Evolutionary conservation across 2,329 filamentous ascomycete species (phyloP).

Genomic region (Trichoderma koningii): DNA sequence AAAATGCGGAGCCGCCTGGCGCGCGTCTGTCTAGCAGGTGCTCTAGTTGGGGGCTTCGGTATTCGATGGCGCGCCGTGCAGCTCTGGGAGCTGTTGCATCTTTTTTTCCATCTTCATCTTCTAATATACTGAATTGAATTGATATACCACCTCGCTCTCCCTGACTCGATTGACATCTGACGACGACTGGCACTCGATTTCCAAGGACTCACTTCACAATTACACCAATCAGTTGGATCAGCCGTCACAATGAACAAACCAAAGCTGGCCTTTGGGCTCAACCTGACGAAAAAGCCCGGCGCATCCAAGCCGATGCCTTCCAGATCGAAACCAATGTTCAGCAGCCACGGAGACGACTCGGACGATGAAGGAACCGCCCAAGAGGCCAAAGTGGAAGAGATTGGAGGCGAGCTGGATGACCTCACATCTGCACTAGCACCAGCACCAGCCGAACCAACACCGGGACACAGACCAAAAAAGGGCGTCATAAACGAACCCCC

Average conservation of each 20-base stretch:
- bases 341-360: slow-evolving; percentile 56
- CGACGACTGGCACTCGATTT: too few species aligned
- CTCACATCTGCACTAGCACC: slow-evolving; percentile 36
- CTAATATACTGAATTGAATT: neutral
- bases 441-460: slow-evolving; percentile 34
- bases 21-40: slow-evolving; percentile 10
- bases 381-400: slow-evolving; percentile 52
- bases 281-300: slow-evolving; percentile 59
- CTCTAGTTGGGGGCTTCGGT: neutral
- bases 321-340: slow-evolving; percentile 56
- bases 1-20: slow-evolving; percentile 24
- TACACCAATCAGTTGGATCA: neutral
- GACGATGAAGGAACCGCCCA: slow-evolving; percentile 51
- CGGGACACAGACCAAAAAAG: slow-evolving; percentile 42
- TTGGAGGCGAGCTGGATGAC: slow-evolving; percentile 65
- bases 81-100: neutral
- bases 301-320: slow-evolving; percentile 51
- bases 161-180: too few species aligned
- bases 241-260: slow-evolving; percentile 49
- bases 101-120: neutral
- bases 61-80: slow-evolving; percentile 19
- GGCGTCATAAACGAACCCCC: slow-evolving; percentile 44
- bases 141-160: neutral
- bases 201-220: neutral
- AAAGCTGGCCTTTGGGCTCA: slow-evolving; percentile 59